Evolutionary conservation across 2,329 filamentous ascomycete genomes (phyloP).

Genomic region (Byssoonygena ceratinophila): DNA sequence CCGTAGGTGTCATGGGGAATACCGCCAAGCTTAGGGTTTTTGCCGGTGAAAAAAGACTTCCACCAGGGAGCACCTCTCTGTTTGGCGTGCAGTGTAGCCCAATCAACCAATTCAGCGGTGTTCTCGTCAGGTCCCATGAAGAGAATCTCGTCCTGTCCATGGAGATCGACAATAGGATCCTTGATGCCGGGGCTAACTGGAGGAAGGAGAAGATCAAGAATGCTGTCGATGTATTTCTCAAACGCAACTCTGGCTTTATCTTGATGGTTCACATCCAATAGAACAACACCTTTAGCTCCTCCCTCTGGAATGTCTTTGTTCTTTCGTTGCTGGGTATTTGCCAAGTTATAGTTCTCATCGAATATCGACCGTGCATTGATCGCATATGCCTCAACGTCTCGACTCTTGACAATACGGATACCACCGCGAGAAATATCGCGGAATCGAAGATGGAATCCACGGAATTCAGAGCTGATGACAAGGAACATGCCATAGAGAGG

Average conservation of each 20-base stretch:
- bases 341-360: conserved; percentile 96
- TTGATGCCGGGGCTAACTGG: conserved; percentile 93
- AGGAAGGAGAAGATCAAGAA: conserved; percentile 83
- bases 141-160: conserved; percentile 90
- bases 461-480: conserved; percentile 90
- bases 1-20: conserved; percentile 94
- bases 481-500: conserved; percentile 97
- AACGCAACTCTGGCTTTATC: conserved; percentile 87
- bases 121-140: conserved; percentile 99
- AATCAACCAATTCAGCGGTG: conserved; percentile 91
- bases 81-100: conserved; percentile 94
- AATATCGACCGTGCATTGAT: conserved; percentile 96
- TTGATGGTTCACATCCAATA: conserved; percentile 87
- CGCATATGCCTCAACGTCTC: conserved; percentile 86
- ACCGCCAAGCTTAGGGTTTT: conserved; percentile 88
- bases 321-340: conserved; percentile 97
- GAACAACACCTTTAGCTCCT: conserved; percentile 92
- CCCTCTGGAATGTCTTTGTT: conserved; percentile 99
- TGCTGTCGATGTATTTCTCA: conserved; percentile 99
- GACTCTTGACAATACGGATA: conserved; percentile 96
- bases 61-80: conserved; percentile 86
- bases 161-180: conserved; percentile 91
- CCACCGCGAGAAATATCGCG: conserved; percentile 92
- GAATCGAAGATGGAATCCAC: conserved; percentile 95
- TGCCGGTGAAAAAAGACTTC: conserved; percentile 99